Conservation (phyloP, 441 rosid species). For the Gossypium lobatum region DNA sequence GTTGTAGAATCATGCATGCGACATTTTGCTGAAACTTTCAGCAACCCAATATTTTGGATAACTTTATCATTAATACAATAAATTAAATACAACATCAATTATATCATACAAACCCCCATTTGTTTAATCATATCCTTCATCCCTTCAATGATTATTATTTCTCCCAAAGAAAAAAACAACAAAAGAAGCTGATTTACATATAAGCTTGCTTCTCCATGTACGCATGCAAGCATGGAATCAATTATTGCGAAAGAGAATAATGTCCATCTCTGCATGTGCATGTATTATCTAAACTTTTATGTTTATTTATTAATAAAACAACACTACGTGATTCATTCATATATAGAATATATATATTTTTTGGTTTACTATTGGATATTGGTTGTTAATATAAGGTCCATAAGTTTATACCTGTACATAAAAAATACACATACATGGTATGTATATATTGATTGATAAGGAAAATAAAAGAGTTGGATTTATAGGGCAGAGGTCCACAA, state of each 20-base stretch:
- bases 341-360: no score
- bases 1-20: neutral
- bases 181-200: no score
- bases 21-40: neutral
- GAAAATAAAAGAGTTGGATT: neutral
- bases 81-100: no score
- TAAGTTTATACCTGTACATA: neutral
- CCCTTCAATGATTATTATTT: neutral
- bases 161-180: neutral
- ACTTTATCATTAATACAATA: neutral
- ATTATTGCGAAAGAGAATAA: neutral
- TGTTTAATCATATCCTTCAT: neutral
- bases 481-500: neutral
- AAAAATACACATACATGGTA: neutral
- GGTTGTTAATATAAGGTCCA: neutral
- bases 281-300: neutral
- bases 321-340: neutral
- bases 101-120: neutral
- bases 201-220: neutral
- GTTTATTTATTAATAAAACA: neutral
- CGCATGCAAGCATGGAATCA: slow-evolving; percentile 7
- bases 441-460: neutral
- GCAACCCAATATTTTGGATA: slow-evolving; percentile 4
- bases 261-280: neutral
- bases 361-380: neutral